A percentile compares a stretch with the other conserved stretches of the same genome.
phyloP scores from a whole-genome alignment of 176 grass and related monocot genomes.

The Oryza meridionalis region DNA sequence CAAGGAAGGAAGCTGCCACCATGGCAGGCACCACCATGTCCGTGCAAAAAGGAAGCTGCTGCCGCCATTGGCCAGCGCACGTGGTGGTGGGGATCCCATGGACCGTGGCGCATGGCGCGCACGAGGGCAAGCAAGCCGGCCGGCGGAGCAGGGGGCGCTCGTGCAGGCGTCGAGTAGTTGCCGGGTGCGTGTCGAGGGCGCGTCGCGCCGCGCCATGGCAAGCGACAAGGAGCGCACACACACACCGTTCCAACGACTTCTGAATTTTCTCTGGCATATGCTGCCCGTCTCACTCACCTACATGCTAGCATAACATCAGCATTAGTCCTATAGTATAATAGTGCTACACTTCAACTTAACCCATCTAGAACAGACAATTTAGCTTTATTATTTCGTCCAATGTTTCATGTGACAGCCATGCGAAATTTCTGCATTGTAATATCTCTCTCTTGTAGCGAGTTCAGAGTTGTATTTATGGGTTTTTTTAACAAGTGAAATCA shows the following conservation, averaged over 20 bases:
- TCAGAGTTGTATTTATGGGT: not conserved
- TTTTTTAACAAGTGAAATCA: not conserved
- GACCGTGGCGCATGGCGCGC: not conserved
- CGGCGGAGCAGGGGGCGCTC: not conserved
- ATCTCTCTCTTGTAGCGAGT: not conserved
- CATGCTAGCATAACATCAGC: not conserved
- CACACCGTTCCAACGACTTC: slow-evolving; percentile 29
- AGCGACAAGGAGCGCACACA: slow-evolving; percentile 38
- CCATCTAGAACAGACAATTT: not conserved
- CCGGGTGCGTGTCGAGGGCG: not conserved
- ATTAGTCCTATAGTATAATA: not conserved
- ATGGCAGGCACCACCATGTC: not conserved
- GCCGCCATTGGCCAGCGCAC: not conserved
- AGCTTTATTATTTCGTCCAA: not conserved
- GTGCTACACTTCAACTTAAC: not conserved
- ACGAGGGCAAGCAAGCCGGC: slow-evolving; percentile 17
- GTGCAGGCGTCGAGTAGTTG: slow-evolving; percentile 16
- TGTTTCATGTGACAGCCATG: not conserved
- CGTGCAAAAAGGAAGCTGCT: not conserved
- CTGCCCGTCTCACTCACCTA: not conserved
- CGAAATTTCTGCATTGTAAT: not conserved
- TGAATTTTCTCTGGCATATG: not conserved
- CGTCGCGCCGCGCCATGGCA: not conserved
- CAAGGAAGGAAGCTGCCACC: not conserved
- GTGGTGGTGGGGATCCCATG: slow-evolving; percentile 8